Base-by-base conservation (phyloP, 2,329 filamentous ascomycete species). In the Myrmaecium sp. region DNA sequence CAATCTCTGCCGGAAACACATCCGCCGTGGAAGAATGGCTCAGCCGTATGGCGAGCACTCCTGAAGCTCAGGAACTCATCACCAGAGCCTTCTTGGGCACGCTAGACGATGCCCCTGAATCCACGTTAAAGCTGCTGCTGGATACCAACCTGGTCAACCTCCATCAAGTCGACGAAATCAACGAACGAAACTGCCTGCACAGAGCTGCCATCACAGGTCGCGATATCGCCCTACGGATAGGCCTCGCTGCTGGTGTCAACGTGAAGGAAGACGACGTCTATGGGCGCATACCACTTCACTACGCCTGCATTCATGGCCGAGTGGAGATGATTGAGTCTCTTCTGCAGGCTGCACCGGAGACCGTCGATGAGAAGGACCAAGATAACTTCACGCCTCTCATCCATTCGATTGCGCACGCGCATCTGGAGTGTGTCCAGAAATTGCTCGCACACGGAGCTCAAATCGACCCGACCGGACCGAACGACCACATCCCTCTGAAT, bases 341-440 rank as follows among this genome's bases (percentile, higher is more conserved):
- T 12, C 57, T 93, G 26, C 57, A 65, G 35, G 69, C 69, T 13
- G 73, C 77, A 24, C 68, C 71, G 4, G 61, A 69, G 12, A 93
- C 82, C 0, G 77, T 95, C 33, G 74, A 95, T 46, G 61, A 77
- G 21, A 84, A 84, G 45, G 89, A 98, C 44, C 80, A 95, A 45
- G 86, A 98, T 55, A 94, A 93, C 52, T 98, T 93, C 49, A 95
- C 86, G 0, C 84, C 89, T 1, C 58, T 98, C 23, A 89, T 98
- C 30, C 89, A 95, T 52, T 78, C 82, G 22, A 94, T 95, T 35
- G 84, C 93, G 28, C 83, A 91, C 43, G 74, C 78, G 14, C 75
- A 89, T 33, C 59, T 86, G 12, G 65, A 72, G 25, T 92, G 82
- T 46, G 83, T 92, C 3, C 65, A 81, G 46, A 67, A 71, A 27